Evolutionary conservation across 306 rosid genomes (phyloP).

Genomic region (Quercus berberidifolia): DNA sequence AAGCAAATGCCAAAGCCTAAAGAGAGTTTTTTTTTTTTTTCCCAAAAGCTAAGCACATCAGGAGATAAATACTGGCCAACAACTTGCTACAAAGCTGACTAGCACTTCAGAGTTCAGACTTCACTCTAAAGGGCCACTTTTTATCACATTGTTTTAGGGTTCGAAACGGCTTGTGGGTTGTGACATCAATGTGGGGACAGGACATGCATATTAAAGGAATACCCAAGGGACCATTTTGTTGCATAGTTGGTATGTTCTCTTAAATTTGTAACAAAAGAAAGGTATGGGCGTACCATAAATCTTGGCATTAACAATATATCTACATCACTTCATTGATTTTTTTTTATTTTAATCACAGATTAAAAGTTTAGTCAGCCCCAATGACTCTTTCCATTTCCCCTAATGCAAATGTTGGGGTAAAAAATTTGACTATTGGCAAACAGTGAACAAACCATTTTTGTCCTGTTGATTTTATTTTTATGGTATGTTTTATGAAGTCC

Average conservation of each 20-base stretch:
- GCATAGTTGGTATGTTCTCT: background rate
- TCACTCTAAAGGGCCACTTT: background rate
- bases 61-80: background rate
- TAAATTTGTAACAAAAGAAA: background rate
- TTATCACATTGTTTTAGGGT: background rate
- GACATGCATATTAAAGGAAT: background rate
- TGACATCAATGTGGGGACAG: background rate
- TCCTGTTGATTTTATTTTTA: no score
- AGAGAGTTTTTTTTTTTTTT: background rate
- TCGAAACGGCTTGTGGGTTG: background rate
- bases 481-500: no score
- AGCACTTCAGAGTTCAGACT: constrained; percentile 12
- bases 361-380: background rate
- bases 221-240: constrained; percentile 6
- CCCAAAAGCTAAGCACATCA: background rate
- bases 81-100: background rate
- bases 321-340: background rate
- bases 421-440: no score
- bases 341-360: background rate
- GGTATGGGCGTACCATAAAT: constrained; percentile 6
- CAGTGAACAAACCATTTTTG: no score
- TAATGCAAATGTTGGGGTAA: no score
- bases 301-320: constrained; percentile 16
- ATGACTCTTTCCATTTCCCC: no score
- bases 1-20: background rate